A percentile compares a stretch with the other conserved stretches of the same genome.
Conservation (phyloP, 345 rosid genomes). For the Eutrema japonicum region DNA sequence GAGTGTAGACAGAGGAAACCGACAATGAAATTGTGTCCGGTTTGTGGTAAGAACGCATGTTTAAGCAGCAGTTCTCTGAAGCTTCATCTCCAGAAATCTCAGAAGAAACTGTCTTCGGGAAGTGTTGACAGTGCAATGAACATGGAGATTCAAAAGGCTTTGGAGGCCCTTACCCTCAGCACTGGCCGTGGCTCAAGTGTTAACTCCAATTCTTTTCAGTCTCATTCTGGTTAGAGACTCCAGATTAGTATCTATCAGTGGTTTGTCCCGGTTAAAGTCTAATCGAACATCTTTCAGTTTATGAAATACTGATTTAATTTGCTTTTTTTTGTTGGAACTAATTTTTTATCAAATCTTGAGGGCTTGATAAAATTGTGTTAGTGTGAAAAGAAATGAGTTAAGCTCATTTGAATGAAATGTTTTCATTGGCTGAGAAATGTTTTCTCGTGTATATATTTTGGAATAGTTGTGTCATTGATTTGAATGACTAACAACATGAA, state of each 20-base stretch:
- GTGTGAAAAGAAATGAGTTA: too few species aligned
- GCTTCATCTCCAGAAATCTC: constrained; percentile 90
- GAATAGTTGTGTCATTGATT: too few species aligned
- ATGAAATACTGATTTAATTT: background rate
- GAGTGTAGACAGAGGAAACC: constrained; percentile 95
- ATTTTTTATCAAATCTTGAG: too few species aligned
- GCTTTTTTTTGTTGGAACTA: too few species aligned
- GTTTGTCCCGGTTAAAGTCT: too few species aligned
- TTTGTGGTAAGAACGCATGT: constrained; percentile 94
- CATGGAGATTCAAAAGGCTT: constrained; percentile 94
- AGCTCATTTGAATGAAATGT: too few species aligned
- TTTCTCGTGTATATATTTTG: too few species aligned
- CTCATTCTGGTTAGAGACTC: too few species aligned
- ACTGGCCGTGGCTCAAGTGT: constrained; percentile 60
- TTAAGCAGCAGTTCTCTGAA: constrained; percentile 92
- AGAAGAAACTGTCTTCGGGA: constrained; percentile 85
- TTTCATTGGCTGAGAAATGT: too few species aligned
- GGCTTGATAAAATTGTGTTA: too few species aligned
- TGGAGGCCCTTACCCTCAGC: constrained; percentile 76
- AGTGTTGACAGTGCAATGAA: constrained; percentile 99
- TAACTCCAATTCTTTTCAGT: constrained; percentile 44
- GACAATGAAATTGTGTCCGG: constrained; percentile 84
- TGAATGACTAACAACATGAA: too few species aligned
- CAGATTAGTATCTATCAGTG: too few species aligned
- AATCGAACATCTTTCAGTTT: background rate